Percentiles rank a stretch among this genome's conserved stretches.
phyloP scores from a whole-genome alignment of 139 green algal genomes.

The Tetraselmis chui region DNA sequence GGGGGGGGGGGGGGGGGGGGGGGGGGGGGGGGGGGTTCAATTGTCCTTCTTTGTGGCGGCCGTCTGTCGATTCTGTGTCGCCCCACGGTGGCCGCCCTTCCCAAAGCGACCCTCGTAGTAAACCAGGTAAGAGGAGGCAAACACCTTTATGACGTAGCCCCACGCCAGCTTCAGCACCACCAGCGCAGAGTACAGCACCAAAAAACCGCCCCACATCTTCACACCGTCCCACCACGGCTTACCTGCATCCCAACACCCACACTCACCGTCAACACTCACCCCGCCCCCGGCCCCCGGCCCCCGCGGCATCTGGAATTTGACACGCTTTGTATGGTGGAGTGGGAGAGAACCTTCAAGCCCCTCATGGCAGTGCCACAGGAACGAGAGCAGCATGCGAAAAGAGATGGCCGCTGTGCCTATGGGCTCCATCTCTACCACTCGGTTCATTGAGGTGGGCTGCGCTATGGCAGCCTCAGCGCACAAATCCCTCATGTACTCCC shows the following conservation, averaged over 20 bases:
- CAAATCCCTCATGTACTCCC: background rate
- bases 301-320: background rate
- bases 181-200: background rate
- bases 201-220: background rate
- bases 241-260: background rate
- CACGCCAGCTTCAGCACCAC: background rate
- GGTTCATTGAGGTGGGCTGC: background rate
- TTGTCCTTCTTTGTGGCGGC: background rate
- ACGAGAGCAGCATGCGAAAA: background rate
- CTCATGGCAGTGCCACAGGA: background rate
- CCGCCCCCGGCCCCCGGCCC: too few relatives aligned
- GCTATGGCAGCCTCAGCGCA: background rate
- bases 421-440: background rate
- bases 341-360: background rate
- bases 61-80: background rate
- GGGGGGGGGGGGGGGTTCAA: too few relatives aligned
- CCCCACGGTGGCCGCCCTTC: background rate
- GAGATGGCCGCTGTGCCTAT: background rate
- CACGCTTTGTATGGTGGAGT: background rate
- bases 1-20: too few relatives aligned
- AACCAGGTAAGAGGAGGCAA: background rate
- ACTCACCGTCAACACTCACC: too few relatives aligned
- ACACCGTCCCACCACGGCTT: background rate
- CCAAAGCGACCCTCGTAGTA: background rate
- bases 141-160: background rate